A percentile compares a stretch with the other conserved stretches of the same genome.
These are phyloP conservation scores for Dactylellina leptospora DNA, from an alignment of 2,329 filamentous ascomycete genomes.

Conservation along the genomic window DNA sequence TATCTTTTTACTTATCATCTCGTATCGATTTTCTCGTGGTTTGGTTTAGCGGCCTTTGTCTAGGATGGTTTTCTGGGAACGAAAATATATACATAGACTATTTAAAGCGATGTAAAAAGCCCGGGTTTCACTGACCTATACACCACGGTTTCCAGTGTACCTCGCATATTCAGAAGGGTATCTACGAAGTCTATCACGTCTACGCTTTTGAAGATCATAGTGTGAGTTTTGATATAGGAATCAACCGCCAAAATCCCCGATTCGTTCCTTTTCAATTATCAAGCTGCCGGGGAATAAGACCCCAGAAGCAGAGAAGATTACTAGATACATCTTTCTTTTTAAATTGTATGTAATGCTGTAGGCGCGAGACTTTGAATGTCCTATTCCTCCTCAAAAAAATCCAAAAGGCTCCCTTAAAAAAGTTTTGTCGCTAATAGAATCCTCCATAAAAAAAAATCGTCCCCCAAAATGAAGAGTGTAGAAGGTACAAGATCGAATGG, in stretches of 20 bases:
- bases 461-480: not conserved
- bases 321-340: constrained; percentile 26
- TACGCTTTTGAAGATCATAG: too few species aligned
- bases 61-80: constrained; percentile 5
- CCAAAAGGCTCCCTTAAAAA: too few species aligned
- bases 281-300: constrained; percentile 8
- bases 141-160: not conserved
- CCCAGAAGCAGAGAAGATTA: constrained; percentile 6
- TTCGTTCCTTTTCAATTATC: constrained; percentile 3
- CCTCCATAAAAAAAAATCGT: too few species aligned
- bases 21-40: constrained; percentile 1
- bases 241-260: constrained; percentile 1
- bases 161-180: too few species aligned
- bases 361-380: too few species aligned
- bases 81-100: constrained; percentile 28
- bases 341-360: not conserved
- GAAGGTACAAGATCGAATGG: not conserved
- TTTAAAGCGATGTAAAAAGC: constrained; percentile 18
- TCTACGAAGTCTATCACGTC: too few species aligned
- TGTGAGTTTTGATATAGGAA: too few species aligned
- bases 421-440: too few species aligned
- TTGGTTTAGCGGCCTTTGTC: constrained; percentile 39
- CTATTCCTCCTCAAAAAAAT: too few species aligned
- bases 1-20: constrained; percentile 5
- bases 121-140: not conserved